Evolutionary conservation across 352 stramenopile species (phyloP).

Genomic region (Blastocystis sp.): DNA sequence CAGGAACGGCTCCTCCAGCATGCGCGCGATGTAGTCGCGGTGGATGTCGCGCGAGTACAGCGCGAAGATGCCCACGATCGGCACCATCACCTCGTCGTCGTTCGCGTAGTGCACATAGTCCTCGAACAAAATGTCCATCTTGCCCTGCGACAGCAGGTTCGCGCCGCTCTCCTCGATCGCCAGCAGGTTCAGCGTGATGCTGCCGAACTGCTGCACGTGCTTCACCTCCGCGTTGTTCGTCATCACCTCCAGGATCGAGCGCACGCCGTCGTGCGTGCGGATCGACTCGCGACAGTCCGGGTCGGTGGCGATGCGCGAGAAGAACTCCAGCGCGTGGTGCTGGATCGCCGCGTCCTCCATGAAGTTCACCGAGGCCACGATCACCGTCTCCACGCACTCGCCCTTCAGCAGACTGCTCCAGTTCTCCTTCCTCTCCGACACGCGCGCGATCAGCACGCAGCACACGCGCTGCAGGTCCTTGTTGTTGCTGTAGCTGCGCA

Average conservation of each 20-base stretch:
- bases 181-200: constrained; percentile 28
- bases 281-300: constrained; percentile 44
- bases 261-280: constrained; percentile 39
- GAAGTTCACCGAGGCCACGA: constrained; percentile 59
- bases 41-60: constrained; percentile 39
- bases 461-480: constrained; percentile 46
- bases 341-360: constrained; percentile 51
- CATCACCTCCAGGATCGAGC: constrained; percentile 55
- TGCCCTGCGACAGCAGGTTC: constrained; percentile 35
- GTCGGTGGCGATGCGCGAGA: constrained; percentile 43
- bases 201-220: constrained; percentile 70
- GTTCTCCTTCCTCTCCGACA: constrained; percentile 44
- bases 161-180: constrained; percentile 58
- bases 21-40: neutral
- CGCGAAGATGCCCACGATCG: constrained; percentile 43
- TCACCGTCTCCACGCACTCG: constrained; percentile 56
- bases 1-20: constrained; percentile 52
- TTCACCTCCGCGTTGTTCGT: constrained; percentile 54
- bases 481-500: constrained; percentile 69
- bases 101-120: constrained; percentile 51
- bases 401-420: constrained; percentile 62
- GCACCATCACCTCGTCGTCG: constrained; percentile 66
- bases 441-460: constrained; percentile 56
- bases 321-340: constrained; percentile 72
- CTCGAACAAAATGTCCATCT: constrained; percentile 60